A percentile compares a stretch with the other conserved stretches of the same genome.
Conservation (phyloP, 2,329 filamentous ascomycete species). For the Penicillium sp. region DNA sequence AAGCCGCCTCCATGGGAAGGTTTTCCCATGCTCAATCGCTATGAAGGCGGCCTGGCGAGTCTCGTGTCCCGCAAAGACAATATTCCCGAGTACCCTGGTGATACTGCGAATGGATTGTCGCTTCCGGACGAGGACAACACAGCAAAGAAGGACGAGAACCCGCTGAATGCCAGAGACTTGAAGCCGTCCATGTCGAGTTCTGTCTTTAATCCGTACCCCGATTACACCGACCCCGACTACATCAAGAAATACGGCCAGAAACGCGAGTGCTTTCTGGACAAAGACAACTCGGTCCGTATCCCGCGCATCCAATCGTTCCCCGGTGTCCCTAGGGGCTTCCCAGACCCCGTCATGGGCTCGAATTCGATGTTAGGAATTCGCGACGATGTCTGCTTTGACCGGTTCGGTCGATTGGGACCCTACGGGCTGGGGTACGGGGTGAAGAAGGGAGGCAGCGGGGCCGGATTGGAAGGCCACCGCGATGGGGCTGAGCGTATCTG, state of each 20-base stretch:
- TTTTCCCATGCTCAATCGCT: conserved; percentile 79
- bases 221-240: conserved; percentile 57
- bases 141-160: conserved; percentile 23
- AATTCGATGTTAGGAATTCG: conserved; percentile 74
- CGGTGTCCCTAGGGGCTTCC: conserved; percentile 78
- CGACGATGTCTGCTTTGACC: conserved; percentile 87
- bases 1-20: conserved; percentile 74
- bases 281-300: conserved; percentile 56
- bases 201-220: conserved; percentile 64
- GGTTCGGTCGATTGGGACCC: conserved; percentile 79
- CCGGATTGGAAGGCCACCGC: conserved; percentile 77
- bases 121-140: conserved; percentile 37
- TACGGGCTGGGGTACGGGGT: conserved; percentile 86
- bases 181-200: conserved; percentile 45
- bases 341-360: conserved; percentile 78
- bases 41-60: conserved; percentile 79
- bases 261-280: conserved; percentile 74
- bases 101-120: conserved; percentile 54
- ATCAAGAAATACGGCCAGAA: conserved; percentile 55
- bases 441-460: conserved; percentile 72
- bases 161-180: conserved; percentile 23
- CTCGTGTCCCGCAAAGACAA: conserved; percentile 64
- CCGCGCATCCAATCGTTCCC: conserved; percentile 69
- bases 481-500: conserved; percentile 78
- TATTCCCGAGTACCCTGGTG: conserved; percentile 72